Percentiles rank a stretch among this genome's conserved stretches.
phyloP scores from a whole-genome alignment of 2,329 filamentous ascomycete genomes.

The Ascocoryne sarcoides region DNA sequence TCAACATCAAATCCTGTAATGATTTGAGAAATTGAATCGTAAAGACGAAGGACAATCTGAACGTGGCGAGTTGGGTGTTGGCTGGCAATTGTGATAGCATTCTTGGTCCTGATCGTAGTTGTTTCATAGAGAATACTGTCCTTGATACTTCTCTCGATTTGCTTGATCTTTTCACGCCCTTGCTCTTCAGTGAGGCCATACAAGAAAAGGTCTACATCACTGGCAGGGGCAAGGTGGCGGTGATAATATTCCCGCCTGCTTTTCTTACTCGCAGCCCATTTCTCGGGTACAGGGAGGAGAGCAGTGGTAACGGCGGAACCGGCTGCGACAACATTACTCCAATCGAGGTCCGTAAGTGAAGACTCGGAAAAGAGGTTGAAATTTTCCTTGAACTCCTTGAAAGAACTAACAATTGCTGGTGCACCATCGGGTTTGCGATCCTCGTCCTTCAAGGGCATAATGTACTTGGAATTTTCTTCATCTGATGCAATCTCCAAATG shows the following conservation, averaged over 20 bases:
- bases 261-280: slow-evolving; percentile 54
- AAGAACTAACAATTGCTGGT: slow-evolving; percentile 55
- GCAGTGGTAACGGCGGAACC: slow-evolving; percentile 76
- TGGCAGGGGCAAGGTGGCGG: slow-evolving; percentile 70
- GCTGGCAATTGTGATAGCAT: slow-evolving; percentile 77
- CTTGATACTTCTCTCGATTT: slow-evolving; percentile 67
- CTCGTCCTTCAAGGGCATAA: slow-evolving; percentile 57
- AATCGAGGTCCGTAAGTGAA: slow-evolving; percentile 66
- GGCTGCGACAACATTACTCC: slow-evolving; percentile 73
- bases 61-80: slow-evolving; percentile 79
- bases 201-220: slow-evolving; percentile 79
- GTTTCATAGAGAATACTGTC: slow-evolving; percentile 76
- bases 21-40: slow-evolving; percentile 77
- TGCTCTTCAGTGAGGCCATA: slow-evolving; percentile 71
- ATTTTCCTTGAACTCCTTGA: slow-evolving; percentile 68
- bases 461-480: slow-evolving; percentile 54
- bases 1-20: slow-evolving; percentile 85
- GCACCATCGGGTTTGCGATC: slow-evolving; percentile 54
- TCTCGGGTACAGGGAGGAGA: slow-evolving; percentile 59
- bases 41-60: slow-evolving; percentile 75
- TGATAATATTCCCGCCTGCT: slow-evolving; percentile 68
- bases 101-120: slow-evolving; percentile 76
- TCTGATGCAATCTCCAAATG: slow-evolving; percentile 47
- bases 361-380: slow-evolving; percentile 78
- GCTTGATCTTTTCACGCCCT: slow-evolving; percentile 73